Conservation (phyloP, 176 grass and related monocot species). For the Zea luxurians region DNA sequence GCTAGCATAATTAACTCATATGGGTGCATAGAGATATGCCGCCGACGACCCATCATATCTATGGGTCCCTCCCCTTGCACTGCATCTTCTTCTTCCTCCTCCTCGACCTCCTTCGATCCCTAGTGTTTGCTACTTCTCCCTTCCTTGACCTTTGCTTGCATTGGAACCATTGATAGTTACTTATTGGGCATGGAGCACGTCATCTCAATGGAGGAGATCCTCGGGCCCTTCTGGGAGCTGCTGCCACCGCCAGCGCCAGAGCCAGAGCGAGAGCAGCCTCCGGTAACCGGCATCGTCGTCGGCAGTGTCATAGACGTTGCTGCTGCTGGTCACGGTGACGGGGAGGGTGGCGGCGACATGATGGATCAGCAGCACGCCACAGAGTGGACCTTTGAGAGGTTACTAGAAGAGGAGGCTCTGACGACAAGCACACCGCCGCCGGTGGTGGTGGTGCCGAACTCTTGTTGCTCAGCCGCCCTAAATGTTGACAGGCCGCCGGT, state of each 20-base stretch:
- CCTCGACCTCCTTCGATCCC: no score
- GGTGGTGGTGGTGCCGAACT: not conserved
- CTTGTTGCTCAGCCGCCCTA: not conserved
- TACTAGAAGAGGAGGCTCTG: constrained; percentile 45
- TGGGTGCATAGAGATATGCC: not conserved
- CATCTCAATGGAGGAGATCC: constrained; percentile 52
- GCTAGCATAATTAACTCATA: not conserved
- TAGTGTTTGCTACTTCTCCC: not conserved
- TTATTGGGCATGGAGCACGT: constrained; percentile 34
- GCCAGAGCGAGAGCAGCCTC: not conserved
- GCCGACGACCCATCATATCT: not conserved
- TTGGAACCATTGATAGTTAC: not conserved
- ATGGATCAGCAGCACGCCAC: constrained; percentile 30
- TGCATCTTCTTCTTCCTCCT: no score
- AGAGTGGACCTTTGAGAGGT: constrained; percentile 57
- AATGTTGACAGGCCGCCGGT: not conserved
- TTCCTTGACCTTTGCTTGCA: not conserved
- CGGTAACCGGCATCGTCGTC: not conserved
- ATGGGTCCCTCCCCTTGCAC: not conserved
- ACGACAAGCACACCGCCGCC: not conserved
- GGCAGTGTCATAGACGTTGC: not conserved
- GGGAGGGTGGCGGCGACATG: not conserved
- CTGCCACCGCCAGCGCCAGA: not conserved
- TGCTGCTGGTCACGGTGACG: not conserved
- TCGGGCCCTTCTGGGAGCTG: constrained; percentile 35